phyloP scores from a whole-genome alignment of 2,329 filamentous ascomycete genomes.

The Neophaeococcomyces mojaviensis region DNA sequence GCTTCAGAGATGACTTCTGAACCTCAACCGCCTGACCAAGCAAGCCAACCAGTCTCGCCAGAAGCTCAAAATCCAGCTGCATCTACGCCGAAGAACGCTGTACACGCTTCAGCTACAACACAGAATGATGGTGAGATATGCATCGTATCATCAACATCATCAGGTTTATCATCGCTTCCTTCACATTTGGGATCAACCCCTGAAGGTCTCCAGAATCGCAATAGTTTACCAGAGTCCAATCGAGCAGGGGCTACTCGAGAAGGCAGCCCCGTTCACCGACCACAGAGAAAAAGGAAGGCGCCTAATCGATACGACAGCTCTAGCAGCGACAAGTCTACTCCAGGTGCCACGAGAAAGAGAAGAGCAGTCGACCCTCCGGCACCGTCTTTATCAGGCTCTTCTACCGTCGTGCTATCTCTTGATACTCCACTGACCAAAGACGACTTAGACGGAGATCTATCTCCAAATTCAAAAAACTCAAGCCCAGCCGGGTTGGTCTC shows the following conservation, averaged over 20 bases:
- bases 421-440: not conserved
- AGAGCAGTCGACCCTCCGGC: not conserved
- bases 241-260: not conserved
- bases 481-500: too few relatives aligned
- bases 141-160: not conserved
- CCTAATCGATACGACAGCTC: not conserved
- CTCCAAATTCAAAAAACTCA: not conserved
- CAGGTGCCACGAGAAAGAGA: not conserved
- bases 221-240: not conserved
- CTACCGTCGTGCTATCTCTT: not conserved
- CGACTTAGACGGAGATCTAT: too few relatives aligned
- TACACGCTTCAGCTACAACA: too few relatives aligned
- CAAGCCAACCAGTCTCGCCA: too few relatives aligned
- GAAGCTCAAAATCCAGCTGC: not conserved
- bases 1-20: too few relatives aligned
- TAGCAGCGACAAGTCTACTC: not conserved
- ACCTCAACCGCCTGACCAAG: too few relatives aligned
- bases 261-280: slow-evolving; percentile 3
- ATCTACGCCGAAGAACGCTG: not conserved
- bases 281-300: not conserved
- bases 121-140: not conserved
- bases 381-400: not conserved
- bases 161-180: slow-evolving; percentile 3
- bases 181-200: slow-evolving; percentile 3
- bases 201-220: not conserved